Conservation (phyloP, 768 basidiomycete genomes). For the Thelephora aurantiotincta region DNA sequence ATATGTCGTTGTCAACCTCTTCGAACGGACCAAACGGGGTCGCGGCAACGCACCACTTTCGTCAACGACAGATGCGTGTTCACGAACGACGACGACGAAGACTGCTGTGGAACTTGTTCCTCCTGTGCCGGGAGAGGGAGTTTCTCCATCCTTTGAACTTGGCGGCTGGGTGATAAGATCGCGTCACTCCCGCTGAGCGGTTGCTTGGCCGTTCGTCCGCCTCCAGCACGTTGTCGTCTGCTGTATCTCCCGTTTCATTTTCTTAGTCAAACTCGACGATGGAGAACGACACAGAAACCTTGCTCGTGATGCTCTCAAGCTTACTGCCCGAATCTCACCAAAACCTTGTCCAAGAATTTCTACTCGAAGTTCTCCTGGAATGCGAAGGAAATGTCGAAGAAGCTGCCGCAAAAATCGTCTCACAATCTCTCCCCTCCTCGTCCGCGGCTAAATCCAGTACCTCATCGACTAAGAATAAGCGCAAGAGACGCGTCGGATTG, state of each 20-base stretch:
- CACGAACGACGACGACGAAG: background rate
- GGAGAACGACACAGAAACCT: slow-evolving; percentile 44
- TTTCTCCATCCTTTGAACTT: background rate
- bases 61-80: background rate
- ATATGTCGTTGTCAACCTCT: background rate
- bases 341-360: slow-evolving; percentile 18
- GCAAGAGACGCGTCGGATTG: slow-evolving; percentile 31
- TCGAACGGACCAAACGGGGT: too few species aligned
- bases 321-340: slow-evolving; percentile 25
- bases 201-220: background rate
- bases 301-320: slow-evolving; percentile 56
- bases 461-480: slow-evolving; percentile 24
- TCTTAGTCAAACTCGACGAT: slow-evolving; percentile 6
- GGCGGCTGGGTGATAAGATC: background rate
- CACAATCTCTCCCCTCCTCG: slow-evolving; percentile 1
- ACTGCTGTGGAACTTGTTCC: too few species aligned
- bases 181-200: background rate
- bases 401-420: slow-evolving; percentile 29
- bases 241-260: slow-evolving; percentile 3
- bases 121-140: background rate
- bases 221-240: background rate
- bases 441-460: background rate
- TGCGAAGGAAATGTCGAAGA: slow-evolving; percentile 40
- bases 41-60: background rate
- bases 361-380: slow-evolving; percentile 46